A percentile compares a stretch with the other conserved stretches of the same genome.
These are phyloP conservation scores for Luffa acutangula DNA, from an alignment of 306 rosid genomes.

Conservation along the genomic window DNA sequence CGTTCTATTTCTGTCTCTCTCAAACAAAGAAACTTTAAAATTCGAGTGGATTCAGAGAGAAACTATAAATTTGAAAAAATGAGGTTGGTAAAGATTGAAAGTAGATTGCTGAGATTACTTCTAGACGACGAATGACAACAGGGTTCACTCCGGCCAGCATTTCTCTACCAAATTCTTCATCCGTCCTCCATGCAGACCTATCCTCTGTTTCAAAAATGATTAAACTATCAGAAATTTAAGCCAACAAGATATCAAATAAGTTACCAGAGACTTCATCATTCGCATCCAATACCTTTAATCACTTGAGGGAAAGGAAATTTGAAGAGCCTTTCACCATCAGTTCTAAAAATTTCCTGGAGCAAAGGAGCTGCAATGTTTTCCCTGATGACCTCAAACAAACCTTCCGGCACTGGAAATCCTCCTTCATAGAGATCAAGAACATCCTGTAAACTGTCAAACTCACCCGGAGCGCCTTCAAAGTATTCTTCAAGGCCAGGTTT, in stretches of 20 bases:
- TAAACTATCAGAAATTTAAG: neutral
- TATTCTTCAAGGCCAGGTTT: conserved; percentile 61
- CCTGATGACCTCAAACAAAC: conserved; percentile 29
- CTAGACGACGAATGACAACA: conserved; percentile 43
- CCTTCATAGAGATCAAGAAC: conserved; percentile 64
- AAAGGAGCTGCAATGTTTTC: conserved; percentile 44
- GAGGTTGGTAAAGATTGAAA: neutral
- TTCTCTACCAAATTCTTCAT: conserved; percentile 85
- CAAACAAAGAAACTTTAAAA: neutral
- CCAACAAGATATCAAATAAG: neutral
- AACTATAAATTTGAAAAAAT: neutral
- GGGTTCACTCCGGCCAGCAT: conserved; percentile 88
- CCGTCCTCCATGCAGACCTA: conserved; percentile 75
- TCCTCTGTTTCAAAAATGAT: conserved; percentile 33
- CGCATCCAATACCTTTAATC: conserved; percentile 44
- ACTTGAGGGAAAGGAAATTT: conserved; percentile 77
- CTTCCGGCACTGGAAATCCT: conserved; percentile 46
- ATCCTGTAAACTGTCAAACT: conserved; percentile 62
- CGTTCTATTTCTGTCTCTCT: neutral
- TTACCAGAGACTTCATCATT: neutral
- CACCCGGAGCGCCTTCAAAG: conserved; percentile 38
- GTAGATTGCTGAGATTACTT: conserved; percentile 27
- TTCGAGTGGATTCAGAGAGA: neutral
- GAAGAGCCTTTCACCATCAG: conserved; percentile 50
- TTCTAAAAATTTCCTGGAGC: conserved; percentile 58